Evolutionary conservation across 1,139 yeast species (phyloP).

Genomic region (Hyphopichia wangnamkhiaoensis): DNA sequence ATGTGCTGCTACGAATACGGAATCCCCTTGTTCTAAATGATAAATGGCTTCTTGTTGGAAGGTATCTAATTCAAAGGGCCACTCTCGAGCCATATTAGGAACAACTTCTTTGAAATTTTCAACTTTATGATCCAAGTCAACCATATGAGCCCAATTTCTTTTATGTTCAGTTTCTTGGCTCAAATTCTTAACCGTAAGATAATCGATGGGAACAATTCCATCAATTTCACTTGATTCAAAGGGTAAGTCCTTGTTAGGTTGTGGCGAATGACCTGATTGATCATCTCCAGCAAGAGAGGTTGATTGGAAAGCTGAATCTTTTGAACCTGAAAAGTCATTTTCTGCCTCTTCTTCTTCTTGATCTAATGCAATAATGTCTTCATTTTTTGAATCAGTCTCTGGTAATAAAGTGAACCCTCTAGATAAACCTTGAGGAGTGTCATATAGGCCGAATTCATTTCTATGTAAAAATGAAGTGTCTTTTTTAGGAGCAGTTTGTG

Average conservation of each 20-base stretch:
- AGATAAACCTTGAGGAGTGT: conserved; percentile 77
- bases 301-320: too few relatives aligned
- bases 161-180: conserved; percentile 36
- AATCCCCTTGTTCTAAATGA: conserved; percentile 94
- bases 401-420: conserved; percentile 57
- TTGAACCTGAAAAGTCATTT: too few relatives aligned
- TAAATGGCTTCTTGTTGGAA: conserved; percentile 97
- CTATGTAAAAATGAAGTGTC: conserved; percentile 55
- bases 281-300: too few relatives aligned
- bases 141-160: conserved; percentile 92
- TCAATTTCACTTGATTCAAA: conserved; percentile 58
- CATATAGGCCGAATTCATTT: conserved; percentile 74
- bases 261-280: too few relatives aligned
- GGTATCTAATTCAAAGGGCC: conserved; percentile 93
- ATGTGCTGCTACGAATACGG: conserved; percentile 98
- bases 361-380: conserved; percentile 11
- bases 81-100: conserved; percentile 89
- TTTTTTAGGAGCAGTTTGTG: conserved; percentile 23
- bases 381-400: conserved; percentile 8
- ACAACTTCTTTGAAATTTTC: conserved; percentile 84
- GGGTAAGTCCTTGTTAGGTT: conserved; percentile 19
- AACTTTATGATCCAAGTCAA: conserved; percentile 79
- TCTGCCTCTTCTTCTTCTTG: conserved; percentile 19
- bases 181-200: conserved; percentile 25
- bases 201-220: conserved; percentile 72